phyloP scores from a whole-genome alignment of 192 early-diverging fungal species.

The Coemansia sp. region DNA sequence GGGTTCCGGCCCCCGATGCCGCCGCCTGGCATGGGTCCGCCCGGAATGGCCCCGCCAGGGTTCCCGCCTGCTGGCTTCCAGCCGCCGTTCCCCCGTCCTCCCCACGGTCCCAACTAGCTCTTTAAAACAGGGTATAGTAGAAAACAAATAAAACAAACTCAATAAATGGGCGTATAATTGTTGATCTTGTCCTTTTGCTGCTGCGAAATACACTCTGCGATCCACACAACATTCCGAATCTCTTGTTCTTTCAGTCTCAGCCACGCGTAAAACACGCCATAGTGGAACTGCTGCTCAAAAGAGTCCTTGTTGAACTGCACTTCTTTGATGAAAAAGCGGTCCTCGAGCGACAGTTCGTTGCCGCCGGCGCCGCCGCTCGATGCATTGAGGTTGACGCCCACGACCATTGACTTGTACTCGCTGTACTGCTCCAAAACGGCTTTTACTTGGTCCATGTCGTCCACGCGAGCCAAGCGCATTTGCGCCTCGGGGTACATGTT shows the following conservation, averaged over 20 bases:
- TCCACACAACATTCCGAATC: conserved; percentile 98
- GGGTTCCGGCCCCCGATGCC: conserved; percentile 63
- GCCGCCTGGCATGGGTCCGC: conserved; percentile 57
- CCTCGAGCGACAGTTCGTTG: conserved; percentile 79
- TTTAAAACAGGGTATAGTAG: neutral
- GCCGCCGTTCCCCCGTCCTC: conserved; percentile 40
- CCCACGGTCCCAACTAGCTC: neutral
- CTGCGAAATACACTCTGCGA: conserved; percentile 98
- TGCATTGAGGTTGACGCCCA: conserved; percentile 51
- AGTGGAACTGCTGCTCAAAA: conserved; percentile 97
- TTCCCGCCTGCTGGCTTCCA: conserved; percentile 42
- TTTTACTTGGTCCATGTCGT: conserved; percentile 96
- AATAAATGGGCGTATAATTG: conserved; percentile 93
- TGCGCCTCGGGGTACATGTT: conserved; percentile 91
- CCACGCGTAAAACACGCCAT: conserved; percentile 91
- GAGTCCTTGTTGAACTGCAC: conserved; percentile 89
- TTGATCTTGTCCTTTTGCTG: conserved; percentile 93
- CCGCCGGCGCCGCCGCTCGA: conserved; percentile 22
- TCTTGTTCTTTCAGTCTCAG: conserved; percentile 98
- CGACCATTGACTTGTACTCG: conserved; percentile 89
- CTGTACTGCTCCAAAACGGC: conserved; percentile 73
- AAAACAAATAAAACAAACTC: conserved; percentile 9
- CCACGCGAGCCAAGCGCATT: conserved; percentile 73
- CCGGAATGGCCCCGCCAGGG: conserved; percentile 58
- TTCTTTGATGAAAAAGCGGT: conserved; percentile 93